Conservation (phyloP, 345 rosid species). For the Streptanthus diversifolius region DNA sequence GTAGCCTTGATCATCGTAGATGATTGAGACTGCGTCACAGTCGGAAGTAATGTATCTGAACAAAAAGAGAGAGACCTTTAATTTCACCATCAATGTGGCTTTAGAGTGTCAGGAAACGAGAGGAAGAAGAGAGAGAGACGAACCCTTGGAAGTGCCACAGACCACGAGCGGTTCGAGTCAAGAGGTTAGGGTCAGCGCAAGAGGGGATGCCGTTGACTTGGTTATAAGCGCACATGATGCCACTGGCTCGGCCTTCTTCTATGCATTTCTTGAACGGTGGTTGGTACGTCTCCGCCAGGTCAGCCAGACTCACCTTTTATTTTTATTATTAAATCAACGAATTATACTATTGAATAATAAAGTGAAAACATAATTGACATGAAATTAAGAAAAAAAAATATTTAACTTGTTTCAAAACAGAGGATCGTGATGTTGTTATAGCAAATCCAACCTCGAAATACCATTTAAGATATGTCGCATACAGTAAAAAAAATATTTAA, state of each 20-base stretch:
- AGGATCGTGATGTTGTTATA: not conserved
- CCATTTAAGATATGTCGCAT: not conserved
- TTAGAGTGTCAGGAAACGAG: not conserved
- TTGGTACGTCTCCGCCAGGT: constrained; percentile 81
- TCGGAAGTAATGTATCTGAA: constrained; percentile 80
- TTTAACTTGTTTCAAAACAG: not conserved
- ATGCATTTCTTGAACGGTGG: constrained; percentile 76
- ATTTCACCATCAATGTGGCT: not conserved
- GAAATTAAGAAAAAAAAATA: not conserved
- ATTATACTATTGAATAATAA: not conserved
- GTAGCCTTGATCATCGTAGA: constrained; percentile 55
- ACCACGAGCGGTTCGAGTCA: constrained; percentile 54
- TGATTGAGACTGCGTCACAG: constrained; percentile 81
- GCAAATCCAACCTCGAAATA: not conserved
- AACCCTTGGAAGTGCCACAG: constrained; percentile 79
- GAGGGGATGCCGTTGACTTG: constrained; percentile 71
- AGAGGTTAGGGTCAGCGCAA: constrained; percentile 66
- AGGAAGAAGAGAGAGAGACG: not conserved
- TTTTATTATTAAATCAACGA: not conserved
- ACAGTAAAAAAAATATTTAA: not conserved
- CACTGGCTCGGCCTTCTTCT: constrained; percentile 64
- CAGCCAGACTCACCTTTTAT: constrained; percentile 62
- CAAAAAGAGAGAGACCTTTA: not conserved
- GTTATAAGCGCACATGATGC: constrained; percentile 88
- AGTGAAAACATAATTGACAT: not conserved